A percentile compares a stretch with the other conserved stretches of the same genome.
phyloP scores from a whole-genome alignment of 2,329 filamentous ascomycete species.

The Paecilomyces sp. region DNA sequence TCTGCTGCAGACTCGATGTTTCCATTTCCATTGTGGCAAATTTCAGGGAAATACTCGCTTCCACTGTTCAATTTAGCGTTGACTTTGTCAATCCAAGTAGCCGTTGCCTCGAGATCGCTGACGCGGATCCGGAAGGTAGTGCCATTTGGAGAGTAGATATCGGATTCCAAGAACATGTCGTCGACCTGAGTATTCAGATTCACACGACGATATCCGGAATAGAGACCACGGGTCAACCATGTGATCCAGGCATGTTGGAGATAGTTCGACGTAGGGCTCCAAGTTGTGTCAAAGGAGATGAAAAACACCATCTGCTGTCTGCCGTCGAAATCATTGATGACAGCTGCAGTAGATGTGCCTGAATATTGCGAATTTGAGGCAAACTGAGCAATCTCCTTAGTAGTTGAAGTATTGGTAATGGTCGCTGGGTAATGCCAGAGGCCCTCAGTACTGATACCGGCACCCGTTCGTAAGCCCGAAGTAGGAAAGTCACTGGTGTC shows the following conservation, averaged over 20 bases:
- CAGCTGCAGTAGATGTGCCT: constrained; percentile 44
- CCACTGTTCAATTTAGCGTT: constrained; percentile 44
- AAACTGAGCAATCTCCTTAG: constrained; percentile 51
- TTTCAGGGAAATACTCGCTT: constrained; percentile 47
- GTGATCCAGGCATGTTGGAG: constrained; percentile 57
- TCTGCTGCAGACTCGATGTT: constrained; percentile 36
- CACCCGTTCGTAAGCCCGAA: constrained; percentile 46
- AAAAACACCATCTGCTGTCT: constrained; percentile 59
- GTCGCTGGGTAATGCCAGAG: constrained; percentile 54
- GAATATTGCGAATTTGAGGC: constrained; percentile 29
- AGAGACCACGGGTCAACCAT: constrained; percentile 53
- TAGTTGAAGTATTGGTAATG: constrained; percentile 47
- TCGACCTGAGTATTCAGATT: constrained; percentile 54
- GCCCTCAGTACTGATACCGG: constrained; percentile 43
- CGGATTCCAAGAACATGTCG: constrained; percentile 53
- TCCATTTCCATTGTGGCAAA: constrained; percentile 52
- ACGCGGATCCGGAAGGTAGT: constrained; percentile 44
- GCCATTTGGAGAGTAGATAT: constrained; percentile 43
- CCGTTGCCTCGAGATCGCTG: constrained; percentile 42
- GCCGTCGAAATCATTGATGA: constrained; percentile 52
- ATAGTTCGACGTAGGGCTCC: constrained; percentile 49
- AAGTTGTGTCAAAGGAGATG: constrained; percentile 45
- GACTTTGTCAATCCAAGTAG: constrained; percentile 34
- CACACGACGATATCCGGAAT: constrained; percentile 49
- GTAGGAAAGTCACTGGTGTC: constrained; percentile 48